phyloP scores from a whole-genome alignment of 495 filamentous ascomycete species.

The Penicillium herquei region DNA sequence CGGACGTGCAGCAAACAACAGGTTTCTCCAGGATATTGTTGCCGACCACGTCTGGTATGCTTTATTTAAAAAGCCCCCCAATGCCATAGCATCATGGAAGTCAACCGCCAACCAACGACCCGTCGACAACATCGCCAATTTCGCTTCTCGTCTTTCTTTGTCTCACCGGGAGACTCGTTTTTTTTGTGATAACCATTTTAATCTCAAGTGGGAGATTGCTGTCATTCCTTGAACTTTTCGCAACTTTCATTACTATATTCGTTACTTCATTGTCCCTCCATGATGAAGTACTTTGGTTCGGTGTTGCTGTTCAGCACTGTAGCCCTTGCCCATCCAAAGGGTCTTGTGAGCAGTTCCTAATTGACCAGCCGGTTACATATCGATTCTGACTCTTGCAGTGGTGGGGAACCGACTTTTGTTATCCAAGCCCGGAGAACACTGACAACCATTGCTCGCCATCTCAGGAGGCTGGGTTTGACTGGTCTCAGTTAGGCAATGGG shows the following conservation, averaged over 20 bases:
- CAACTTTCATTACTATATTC: conserved; percentile 6
- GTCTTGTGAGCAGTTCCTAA: conserved; percentile 21
- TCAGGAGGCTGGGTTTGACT: conserved; percentile 71
- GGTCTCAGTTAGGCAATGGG: conserved; percentile 59
- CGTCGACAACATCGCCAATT: conserved; percentile 11
- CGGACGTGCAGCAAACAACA: too few species aligned
- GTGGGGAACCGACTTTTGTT: conserved; percentile 62
- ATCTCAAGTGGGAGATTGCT: conserved; percentile 9
- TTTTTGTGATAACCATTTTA: conserved; percentile 6
- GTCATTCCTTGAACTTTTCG: conserved; percentile 16
- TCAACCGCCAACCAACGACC: not conserved
- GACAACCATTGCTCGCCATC: conserved; percentile 70
- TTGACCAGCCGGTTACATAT: not conserved
- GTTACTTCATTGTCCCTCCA: conserved; percentile 2
- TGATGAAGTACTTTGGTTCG: conserved; percentile 24
- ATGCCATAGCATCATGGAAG: too few species aligned
- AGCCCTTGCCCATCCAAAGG: conserved; percentile 32
- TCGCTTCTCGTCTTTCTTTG: conserved; percentile 6
- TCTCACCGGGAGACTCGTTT: not conserved
- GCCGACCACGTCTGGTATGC: too few species aligned
- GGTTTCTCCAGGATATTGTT: too few species aligned
- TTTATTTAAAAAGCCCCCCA: too few species aligned
- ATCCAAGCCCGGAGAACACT: conserved; percentile 69
- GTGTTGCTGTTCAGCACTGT: conserved; percentile 22
- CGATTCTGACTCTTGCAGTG: conserved; percentile 23